Percentiles rank a stretch among this genome's conserved stretches.
These are phyloP conservation scores for Tricholoma saponaceum DNA, from an alignment of 768 basidiomycete genomes.

Conservation along the genomic window DNA sequence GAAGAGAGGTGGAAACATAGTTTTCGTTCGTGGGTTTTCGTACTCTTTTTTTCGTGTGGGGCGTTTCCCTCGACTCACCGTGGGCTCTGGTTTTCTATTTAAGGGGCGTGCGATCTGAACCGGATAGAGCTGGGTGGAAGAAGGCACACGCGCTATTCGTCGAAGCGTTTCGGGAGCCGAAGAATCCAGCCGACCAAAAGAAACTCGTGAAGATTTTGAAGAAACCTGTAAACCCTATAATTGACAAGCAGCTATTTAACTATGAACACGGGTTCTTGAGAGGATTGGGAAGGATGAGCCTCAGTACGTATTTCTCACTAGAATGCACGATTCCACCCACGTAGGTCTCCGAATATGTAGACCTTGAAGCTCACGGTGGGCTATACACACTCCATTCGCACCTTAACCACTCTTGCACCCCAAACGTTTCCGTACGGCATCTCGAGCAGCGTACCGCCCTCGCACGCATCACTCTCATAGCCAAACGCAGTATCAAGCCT, in stretches of 20 bases:
- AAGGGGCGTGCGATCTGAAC: constrained; percentile 35
- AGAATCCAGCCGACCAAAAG: constrained; percentile 45
- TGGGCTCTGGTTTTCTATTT: neutral
- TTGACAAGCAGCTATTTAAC: constrained; percentile 60
- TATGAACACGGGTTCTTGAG: constrained; percentile 68
- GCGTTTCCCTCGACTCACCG: neutral
- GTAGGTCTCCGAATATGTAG: too few species aligned
- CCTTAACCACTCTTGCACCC: constrained; percentile 80
- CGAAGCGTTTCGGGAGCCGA: constrained; percentile 61
- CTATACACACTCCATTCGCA: constrained; percentile 85
- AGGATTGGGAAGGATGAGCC: constrained; percentile 72
- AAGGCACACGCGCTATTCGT: constrained; percentile 55
- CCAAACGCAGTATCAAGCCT: constrained; percentile 53
- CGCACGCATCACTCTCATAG: constrained; percentile 71
- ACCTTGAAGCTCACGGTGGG: constrained; percentile 84
- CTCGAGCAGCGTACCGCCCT: constrained; percentile 66
- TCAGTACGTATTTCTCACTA: constrained; percentile 52
- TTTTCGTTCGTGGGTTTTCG: constrained; percentile 37
- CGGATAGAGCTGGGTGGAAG: constrained; percentile 65
- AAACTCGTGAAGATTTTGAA: constrained; percentile 52
- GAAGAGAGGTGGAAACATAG: constrained; percentile 59
- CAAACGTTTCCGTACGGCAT: constrained; percentile 78
- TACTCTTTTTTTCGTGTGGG: neutral
- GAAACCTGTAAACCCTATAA: constrained; percentile 42
- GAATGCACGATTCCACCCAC: neutral